phyloP scores from a whole-genome alignment of 805 yeast genomes.

The Jamesozyma lodderae region DNA sequence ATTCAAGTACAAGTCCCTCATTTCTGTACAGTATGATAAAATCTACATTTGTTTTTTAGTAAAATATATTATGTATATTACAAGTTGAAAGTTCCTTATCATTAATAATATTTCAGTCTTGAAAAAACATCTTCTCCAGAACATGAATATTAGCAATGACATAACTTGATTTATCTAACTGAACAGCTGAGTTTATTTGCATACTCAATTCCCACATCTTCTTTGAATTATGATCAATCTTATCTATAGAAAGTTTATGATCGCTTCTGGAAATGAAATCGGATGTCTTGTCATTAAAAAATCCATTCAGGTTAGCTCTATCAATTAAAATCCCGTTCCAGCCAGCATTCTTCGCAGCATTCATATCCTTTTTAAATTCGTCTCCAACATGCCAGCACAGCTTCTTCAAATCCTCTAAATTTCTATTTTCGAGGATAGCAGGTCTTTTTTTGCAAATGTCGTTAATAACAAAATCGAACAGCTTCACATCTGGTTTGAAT shows the following conservation, averaged over 20 bases:
- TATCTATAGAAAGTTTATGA: conserved; percentile 20
- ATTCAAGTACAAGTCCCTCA: too few relatives aligned
- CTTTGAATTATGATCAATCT: conserved; percentile 20
- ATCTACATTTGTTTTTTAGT: too few relatives aligned
- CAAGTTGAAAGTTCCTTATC: too few relatives aligned
- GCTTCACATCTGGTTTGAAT: conserved; percentile 42
- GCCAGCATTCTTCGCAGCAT: conserved; percentile 46
- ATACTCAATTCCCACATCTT: conserved; percentile 15
- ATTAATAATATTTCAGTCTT: too few relatives aligned
- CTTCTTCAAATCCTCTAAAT: conserved; percentile 14
- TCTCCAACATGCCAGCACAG: conserved; percentile 64
- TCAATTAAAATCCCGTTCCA: conserved; percentile 54
- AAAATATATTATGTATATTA: too few relatives aligned
- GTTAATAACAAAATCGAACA: conserved; percentile 36
- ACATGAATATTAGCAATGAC: conserved; percentile 21
- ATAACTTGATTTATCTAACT: conserved; percentile 12
- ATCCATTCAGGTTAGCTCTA: conserved; percentile 31
- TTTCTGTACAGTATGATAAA: too few relatives aligned
- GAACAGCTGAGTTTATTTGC: conserved; percentile 13
- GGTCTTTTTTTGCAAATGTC: conserved; percentile 22
- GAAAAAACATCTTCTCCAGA: conserved; percentile 10
- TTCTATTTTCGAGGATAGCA: conserved; percentile 7
- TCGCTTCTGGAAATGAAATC: conserved; percentile 9
- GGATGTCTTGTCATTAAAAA: conserved; percentile 8
- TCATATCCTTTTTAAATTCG: conserved; percentile 44